These are phyloP conservation scores for Rostrohypoxylon terebratum DNA, from an alignment of 495 filamentous ascomycete genomes.

Conservation along the genomic window DNA sequence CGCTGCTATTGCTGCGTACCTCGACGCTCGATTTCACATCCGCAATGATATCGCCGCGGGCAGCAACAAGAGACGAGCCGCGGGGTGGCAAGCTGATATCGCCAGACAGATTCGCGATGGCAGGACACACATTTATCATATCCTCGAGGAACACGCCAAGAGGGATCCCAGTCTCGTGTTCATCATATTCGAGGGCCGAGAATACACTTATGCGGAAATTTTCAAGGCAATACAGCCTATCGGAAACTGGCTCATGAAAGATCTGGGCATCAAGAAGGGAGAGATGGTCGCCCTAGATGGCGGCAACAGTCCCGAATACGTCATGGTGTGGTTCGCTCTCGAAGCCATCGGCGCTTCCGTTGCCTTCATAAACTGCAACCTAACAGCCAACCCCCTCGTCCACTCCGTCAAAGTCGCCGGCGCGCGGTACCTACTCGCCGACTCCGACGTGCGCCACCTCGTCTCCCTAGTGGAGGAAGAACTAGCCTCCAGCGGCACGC, in stretches of 20 bases:
- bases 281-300: constrained; percentile 55
- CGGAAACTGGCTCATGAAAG: constrained; percentile 57
- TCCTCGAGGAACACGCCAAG: constrained; percentile 50
- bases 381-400: constrained; percentile 49
- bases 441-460: constrained; percentile 45
- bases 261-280: constrained; percentile 52
- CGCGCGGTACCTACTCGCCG: constrained; percentile 49
- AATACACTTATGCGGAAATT: constrained; percentile 53
- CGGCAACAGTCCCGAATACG: constrained; percentile 54
- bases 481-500: constrained; percentile 36
- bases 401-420: constrained; percentile 53
- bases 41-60: constrained; percentile 45
- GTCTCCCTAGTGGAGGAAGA: constrained; percentile 48
- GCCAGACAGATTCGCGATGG: constrained; percentile 25
- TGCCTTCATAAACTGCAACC: constrained; percentile 59
- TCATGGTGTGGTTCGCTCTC: constrained; percentile 61
- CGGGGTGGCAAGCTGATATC: constrained; percentile 24
- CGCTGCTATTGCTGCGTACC: constrained; percentile 33
- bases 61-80: constrained; percentile 12
- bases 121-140: constrained; percentile 46
- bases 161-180: constrained; percentile 37
- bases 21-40: constrained; percentile 45
- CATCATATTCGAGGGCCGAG: constrained; percentile 53
- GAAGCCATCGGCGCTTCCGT: constrained; percentile 58
- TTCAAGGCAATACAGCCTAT: constrained; percentile 46